Evolutionary conservation across 306 rosid genomes (phyloP).

Genomic region (Malus orientalis): DNA sequence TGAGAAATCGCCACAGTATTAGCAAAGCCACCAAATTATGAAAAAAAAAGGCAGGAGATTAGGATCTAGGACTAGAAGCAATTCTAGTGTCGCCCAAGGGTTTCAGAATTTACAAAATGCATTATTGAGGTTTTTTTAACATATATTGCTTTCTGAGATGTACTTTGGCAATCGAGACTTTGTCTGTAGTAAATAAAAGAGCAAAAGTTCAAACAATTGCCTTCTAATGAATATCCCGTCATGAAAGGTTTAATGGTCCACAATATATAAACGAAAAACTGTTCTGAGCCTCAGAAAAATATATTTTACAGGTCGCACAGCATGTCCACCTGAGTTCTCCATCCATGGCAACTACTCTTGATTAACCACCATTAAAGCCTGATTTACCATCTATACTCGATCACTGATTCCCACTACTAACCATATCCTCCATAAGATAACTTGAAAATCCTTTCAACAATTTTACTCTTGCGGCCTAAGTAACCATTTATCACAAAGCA

Average conservation of each 20-base stretch:
- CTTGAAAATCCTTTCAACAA: too few relatives aligned
- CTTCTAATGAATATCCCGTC: background rate
- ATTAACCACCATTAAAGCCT: too few relatives aligned
- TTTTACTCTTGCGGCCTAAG: too few relatives aligned
- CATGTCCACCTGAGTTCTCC: too few relatives aligned
- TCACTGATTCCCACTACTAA: too few relatives aligned
- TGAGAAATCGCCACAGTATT: background rate
- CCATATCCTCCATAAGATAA: too few relatives aligned
- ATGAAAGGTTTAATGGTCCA: background rate
- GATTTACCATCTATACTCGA: too few relatives aligned
- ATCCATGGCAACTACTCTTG: too few relatives aligned
- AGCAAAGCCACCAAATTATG: background rate
- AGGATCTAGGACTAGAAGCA: background rate
- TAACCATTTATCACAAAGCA: too few relatives aligned
- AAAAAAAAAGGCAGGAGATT: background rate
- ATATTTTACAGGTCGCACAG: background rate
- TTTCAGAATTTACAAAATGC: background rate
- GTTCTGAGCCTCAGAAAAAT: background rate
- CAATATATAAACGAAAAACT: background rate
- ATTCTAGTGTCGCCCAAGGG: background rate
- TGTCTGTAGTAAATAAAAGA: background rate
- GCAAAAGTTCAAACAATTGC: background rate
- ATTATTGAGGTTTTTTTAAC: background rate
- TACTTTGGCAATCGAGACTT: background rate
- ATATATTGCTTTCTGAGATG: background rate